Percentiles rank a stretch among this genome's conserved stretches.
Conservation (phyloP, 73 alveolate species). For the Paramecium primaurelia region DNA sequence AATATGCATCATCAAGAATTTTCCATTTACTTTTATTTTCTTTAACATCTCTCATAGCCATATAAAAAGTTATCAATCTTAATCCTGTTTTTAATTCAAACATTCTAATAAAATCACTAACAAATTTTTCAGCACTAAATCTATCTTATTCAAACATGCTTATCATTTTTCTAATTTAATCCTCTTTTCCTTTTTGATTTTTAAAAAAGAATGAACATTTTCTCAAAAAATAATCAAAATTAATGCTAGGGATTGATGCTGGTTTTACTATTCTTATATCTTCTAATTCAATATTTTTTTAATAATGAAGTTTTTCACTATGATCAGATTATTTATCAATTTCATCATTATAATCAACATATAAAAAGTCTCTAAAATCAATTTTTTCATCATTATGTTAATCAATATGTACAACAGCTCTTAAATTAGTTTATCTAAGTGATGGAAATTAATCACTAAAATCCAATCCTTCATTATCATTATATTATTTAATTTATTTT, state of each 20-base stretch:
- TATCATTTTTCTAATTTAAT: not conserved
- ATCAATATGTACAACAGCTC: conserved; percentile 25
- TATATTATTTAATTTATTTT: not conserved
- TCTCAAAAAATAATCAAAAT: not conserved
- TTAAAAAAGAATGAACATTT: conserved; percentile 31
- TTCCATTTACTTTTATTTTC: not conserved
- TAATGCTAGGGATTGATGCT: not conserved
- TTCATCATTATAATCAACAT: conserved; percentile 41
- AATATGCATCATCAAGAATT: not conserved
- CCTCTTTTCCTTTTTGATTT: not conserved
- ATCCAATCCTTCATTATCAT: conserved; percentile 50
- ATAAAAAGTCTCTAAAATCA: conserved; percentile 48
- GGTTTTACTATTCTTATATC: conserved; percentile 28
- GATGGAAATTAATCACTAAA: conserved; percentile 38
- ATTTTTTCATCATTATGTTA: conserved; percentile 50
- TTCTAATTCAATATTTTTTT: conserved; percentile 17
- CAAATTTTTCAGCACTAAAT: not conserved
- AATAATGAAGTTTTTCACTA: not conserved
- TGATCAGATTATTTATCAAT: not conserved
- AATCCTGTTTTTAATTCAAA: not conserved
- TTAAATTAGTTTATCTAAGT: conserved; percentile 33
- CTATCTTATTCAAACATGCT: not conserved
- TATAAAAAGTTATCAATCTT: conserved; percentile 31
- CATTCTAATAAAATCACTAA: not conserved
- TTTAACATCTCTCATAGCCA: conserved; percentile 16